These are phyloP conservation scores for Trifolium repens DNA, from an alignment of 306 rosid species.

Conservation along the genomic window DNA sequence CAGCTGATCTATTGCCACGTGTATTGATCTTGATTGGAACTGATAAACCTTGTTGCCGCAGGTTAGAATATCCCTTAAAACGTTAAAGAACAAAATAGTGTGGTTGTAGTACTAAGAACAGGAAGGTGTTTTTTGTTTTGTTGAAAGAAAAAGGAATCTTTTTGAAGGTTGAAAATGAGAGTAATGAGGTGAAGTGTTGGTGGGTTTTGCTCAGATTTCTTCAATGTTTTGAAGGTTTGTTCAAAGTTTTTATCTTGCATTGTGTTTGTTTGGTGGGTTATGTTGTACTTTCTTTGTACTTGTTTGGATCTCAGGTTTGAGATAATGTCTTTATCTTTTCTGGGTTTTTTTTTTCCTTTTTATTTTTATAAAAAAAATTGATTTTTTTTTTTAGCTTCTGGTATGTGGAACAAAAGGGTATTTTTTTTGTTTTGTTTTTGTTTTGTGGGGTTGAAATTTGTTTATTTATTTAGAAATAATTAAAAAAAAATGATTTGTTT, in stretches of 20 bases:
- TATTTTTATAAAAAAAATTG: slow-evolving; percentile 10
- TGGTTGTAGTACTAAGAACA: slow-evolving; percentile 41
- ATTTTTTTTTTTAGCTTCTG: neutral
- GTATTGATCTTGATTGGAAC: neutral
- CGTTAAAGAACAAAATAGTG: slow-evolving; percentile 23
- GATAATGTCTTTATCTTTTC: slow-evolving; percentile 45
- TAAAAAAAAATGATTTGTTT: neutral
- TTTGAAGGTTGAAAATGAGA: slow-evolving; percentile 25
- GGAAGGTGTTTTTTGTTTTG: slow-evolving; percentile 16
- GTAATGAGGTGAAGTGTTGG: slow-evolving; percentile 45
- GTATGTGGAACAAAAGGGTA: neutral
- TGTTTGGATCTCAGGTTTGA: slow-evolving; percentile 65
- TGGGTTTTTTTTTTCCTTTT: slow-evolving; percentile 33
- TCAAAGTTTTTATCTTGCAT: slow-evolving; percentile 45
- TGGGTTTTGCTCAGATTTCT: slow-evolving; percentile 60
- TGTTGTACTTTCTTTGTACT: slow-evolving; percentile 39
- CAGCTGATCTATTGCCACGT: slow-evolving; percentile 21
- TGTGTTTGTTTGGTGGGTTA: slow-evolving; percentile 21
- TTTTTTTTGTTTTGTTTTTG: neutral
- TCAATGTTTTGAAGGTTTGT: slow-evolving; percentile 52
- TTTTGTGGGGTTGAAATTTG: slow-evolving; percentile 21
- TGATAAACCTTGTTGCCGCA: neutral
- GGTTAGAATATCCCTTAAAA: neutral
- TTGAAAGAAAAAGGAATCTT: slow-evolving; percentile 62
- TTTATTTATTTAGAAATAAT: neutral